These are phyloP conservation scores for Metroxylon sagu DNA, from an alignment of 176 grass and related monocot species.

Conservation along the genomic window DNA sequence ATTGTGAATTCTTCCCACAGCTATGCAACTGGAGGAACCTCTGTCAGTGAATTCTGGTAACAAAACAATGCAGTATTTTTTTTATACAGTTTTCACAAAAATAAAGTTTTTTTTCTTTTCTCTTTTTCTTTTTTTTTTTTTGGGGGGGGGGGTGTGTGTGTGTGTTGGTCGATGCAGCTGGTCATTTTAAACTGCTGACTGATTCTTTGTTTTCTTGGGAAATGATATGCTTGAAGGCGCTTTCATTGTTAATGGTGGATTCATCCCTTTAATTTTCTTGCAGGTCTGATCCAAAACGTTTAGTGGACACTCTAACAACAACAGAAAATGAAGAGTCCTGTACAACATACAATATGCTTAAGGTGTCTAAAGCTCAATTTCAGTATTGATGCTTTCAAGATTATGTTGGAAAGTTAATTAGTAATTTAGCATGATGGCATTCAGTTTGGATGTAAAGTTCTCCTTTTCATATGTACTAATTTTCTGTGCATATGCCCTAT, in stretches of 20 bases:
- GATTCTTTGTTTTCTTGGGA: not conserved
- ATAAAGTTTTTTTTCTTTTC: no score
- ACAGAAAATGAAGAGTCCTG: conserved; percentile 89
- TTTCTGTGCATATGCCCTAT: not conserved
- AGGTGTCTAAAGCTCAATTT: conserved; percentile 40
- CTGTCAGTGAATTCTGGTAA: conserved; percentile 94
- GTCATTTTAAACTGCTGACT: not conserved
- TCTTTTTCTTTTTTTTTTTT: no score
- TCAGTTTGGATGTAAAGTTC: no score
- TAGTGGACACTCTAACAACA: conserved; percentile 43
- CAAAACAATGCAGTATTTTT: no score
- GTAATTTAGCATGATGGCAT: no score
- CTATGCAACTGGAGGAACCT: conserved; percentile 86
- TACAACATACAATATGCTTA: conserved; percentile 96
- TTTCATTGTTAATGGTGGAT: no score
- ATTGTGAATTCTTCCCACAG: conserved; percentile 79
- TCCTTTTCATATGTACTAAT: no score
- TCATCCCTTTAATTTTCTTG: not conserved
- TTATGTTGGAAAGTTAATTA: no score
- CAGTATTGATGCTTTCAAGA: not conserved
- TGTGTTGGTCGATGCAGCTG: no score
- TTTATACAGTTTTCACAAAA: no score
- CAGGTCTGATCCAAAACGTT: conserved; percentile 71
- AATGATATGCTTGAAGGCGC: not conserved
- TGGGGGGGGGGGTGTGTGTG: no score